Conservation (phyloP, 495 filamentous ascomycete species). For the Xylaria venustula region DNA sequence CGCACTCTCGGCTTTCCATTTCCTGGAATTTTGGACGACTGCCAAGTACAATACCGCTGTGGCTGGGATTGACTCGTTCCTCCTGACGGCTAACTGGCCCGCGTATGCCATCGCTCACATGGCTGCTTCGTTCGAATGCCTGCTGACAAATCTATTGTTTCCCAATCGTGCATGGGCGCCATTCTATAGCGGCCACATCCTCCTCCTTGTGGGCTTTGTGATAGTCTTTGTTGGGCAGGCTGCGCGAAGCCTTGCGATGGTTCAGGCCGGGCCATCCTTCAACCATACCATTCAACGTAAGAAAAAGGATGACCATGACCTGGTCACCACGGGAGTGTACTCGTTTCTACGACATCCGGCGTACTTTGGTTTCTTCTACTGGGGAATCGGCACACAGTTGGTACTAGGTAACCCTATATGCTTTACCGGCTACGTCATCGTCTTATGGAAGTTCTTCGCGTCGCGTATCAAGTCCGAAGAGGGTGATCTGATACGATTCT, state of each 20-base stretch:
- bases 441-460: conserved; percentile 83
- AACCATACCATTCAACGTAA: conserved; percentile 78
- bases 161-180: conserved; percentile 49
- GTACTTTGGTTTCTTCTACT: conserved; percentile 99
- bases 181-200: conserved; percentile 27
- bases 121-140: conserved; percentile 68
- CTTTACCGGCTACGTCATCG: conserved; percentile 66
- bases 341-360: conserved; percentile 72
- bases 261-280: conserved; percentile 85
- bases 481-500: conserved; percentile 71
- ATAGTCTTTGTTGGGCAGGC: conserved; percentile 71
- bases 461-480: conserved; percentile 77
- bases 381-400: conserved; percentile 91
- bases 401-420: conserved; percentile 83
- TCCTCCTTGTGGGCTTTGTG: conserved; percentile 54
- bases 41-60: conserved; percentile 74
- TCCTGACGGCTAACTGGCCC: conserved; percentile 81
- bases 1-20: conserved; percentile 81
- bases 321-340: conserved; percentile 75
- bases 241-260: conserved; percentile 77
- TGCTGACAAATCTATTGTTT: conserved; percentile 57
- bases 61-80: conserved; percentile 72
- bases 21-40: conserved; percentile 91
- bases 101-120: conserved; percentile 82
- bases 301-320: conserved; percentile 63